A percentile compares a stretch with the other conserved stretches of the same genome.
Conservation (phyloP, 1,139 yeast species). For the Debaryomyces fabryi region DNA sequence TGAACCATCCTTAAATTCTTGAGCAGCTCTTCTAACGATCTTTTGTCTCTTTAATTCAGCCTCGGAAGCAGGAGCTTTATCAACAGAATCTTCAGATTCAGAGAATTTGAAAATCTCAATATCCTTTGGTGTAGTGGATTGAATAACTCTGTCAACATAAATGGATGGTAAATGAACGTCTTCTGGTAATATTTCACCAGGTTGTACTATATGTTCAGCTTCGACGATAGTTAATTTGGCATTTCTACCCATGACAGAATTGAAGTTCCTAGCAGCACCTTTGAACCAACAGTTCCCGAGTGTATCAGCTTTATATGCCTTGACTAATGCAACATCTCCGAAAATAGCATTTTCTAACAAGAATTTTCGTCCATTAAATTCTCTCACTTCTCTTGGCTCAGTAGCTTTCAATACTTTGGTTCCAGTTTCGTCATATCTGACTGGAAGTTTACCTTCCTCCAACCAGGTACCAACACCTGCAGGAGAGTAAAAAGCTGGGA, state of each 20-base stretch:
- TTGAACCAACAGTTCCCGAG: slow-evolving; percentile 51
- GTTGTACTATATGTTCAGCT: slow-evolving; percentile 53
- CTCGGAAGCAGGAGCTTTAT: slow-evolving; percentile 14
- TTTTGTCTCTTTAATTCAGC: slow-evolving; percentile 30
- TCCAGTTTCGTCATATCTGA: slow-evolving; percentile 37
- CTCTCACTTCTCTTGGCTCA: slow-evolving; percentile 44
- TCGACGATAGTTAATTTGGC: slow-evolving; percentile 51
- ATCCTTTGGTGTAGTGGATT: slow-evolving; percentile 43
- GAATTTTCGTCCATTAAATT: slow-evolving; percentile 45
- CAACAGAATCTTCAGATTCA: slow-evolving; percentile 13
- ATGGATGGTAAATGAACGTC: slow-evolving; percentile 52
- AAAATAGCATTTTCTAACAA: slow-evolving; percentile 45
- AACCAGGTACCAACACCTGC: slow-evolving; percentile 57
- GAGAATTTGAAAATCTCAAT: slow-evolving; percentile 37
- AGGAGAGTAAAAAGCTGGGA: slow-evolving; percentile 53
- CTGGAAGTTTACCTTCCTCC: slow-evolving; percentile 51
- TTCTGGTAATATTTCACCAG: slow-evolving; percentile 48
- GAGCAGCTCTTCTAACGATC: slow-evolving; percentile 48
- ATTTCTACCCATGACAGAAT: slow-evolving; percentile 48
- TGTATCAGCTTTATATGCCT: slow-evolving; percentile 51
- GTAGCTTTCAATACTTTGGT: slow-evolving; percentile 35
- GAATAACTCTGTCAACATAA: slow-evolving; percentile 43
- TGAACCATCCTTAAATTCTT: slow-evolving; percentile 45
- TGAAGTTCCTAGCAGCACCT: slow-evolving; percentile 52
- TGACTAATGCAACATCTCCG: slow-evolving; percentile 51